These are phyloP conservation scores for Cytospora schulzeri DNA, from an alignment of 2,329 filamentous ascomycete species.

Conservation along the genomic window DNA sequence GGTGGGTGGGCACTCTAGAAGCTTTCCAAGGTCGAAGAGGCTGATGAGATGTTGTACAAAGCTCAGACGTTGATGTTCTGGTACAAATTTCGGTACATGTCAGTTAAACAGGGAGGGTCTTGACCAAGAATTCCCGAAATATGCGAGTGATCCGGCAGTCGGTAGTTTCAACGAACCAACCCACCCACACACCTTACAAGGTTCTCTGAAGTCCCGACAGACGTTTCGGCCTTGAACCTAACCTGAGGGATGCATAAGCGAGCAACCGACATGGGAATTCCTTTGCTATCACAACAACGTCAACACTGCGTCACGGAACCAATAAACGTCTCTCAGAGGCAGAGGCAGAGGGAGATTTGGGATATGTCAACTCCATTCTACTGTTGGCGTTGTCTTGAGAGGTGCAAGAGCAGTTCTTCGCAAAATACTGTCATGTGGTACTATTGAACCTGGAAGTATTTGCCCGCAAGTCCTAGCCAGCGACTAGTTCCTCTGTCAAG, in stretches of 20 bases:
- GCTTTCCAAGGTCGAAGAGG: background rate
- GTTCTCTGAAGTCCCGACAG: background rate
- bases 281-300: background rate
- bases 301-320: background rate
- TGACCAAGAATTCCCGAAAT: conserved; percentile 15
- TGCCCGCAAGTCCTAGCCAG: background rate
- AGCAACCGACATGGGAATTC: background rate
- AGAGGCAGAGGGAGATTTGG: too few relatives aligned
- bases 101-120: conserved; percentile 13
- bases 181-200: too few relatives aligned
- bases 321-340: too few relatives aligned
- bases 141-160: conserved; percentile 20
- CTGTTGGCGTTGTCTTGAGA: too few relatives aligned
- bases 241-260: background rate
- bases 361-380: too few relatives aligned
- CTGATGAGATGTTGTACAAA: background rate
- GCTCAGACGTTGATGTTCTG: conserved; percentile 4
- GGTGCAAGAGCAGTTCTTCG: too few relatives aligned
- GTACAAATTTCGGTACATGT: conserved; percentile 14
- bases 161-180: conserved; percentile 4
- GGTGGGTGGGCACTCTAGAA: conserved; percentile 15
- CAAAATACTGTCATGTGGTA: background rate
- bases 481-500: too few relatives aligned
- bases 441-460: background rate
- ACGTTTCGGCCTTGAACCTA: background rate